Evolutionary conservation across 2,329 filamentous ascomycete species (phyloP).

Genomic region (Cucurbitaria berberidis): DNA sequence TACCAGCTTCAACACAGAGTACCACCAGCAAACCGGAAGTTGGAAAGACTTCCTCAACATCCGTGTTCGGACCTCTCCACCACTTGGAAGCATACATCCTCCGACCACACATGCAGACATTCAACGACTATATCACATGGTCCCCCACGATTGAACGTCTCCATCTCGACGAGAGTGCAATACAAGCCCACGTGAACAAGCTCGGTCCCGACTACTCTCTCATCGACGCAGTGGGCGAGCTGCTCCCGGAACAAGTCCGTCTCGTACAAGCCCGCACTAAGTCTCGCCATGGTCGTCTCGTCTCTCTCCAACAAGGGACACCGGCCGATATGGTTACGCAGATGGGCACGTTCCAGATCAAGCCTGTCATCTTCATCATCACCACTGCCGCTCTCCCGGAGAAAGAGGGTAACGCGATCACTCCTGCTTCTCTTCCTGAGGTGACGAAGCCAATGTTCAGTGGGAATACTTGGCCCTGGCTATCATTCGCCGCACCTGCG

Average conservation of each 20-base stretch:
- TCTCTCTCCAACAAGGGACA: slow-evolving; percentile 17
- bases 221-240: slow-evolving; percentile 18
- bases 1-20: not conserved
- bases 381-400: not conserved
- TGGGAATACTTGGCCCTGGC: not conserved
- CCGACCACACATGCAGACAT: slow-evolving; percentile 7
- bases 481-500: not conserved
- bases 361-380: slow-evolving; percentile 20
- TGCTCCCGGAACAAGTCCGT: slow-evolving; percentile 19
- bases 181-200: slow-evolving; percentile 12
- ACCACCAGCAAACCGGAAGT: not conserved
- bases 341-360: slow-evolving; percentile 18
- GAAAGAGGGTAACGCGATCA: not conserved
- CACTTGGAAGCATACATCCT: slow-evolving; percentile 26
- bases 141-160: slow-evolving; percentile 16
- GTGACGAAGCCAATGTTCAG: not conserved
- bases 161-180: slow-evolving; percentile 10
- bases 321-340: slow-evolving; percentile 12
- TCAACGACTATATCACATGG: slow-evolving; percentile 4
- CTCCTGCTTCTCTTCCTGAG: not conserved
- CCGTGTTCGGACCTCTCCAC: not conserved
- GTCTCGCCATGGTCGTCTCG: slow-evolving; percentile 18
- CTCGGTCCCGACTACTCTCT: slow-evolving; percentile 20
- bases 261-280: slow-evolving; percentile 18
- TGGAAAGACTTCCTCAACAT: not conserved